A percentile compares a stretch with the other conserved stretches of the same genome.
These are phyloP conservation scores for Paracamarosporium sp. DNA, from an alignment of 2,329 filamentous ascomycete genomes.

Conservation along the genomic window DNA sequence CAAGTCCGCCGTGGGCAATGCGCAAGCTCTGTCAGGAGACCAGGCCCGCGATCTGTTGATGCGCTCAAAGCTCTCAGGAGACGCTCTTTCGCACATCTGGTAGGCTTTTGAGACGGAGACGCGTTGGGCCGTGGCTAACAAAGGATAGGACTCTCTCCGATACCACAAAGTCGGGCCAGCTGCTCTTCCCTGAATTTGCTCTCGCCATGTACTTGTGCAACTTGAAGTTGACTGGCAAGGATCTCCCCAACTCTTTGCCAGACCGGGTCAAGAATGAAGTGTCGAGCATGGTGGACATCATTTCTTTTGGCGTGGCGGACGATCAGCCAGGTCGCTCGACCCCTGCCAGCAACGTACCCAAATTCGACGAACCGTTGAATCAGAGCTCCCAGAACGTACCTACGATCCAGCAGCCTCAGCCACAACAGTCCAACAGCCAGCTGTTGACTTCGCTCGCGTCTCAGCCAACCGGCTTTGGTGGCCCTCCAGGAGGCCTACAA, in stretches of 20 bases:
- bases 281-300: conserved; percentile 99
- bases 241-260: conserved; percentile 75
- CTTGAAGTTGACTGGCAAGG: conserved; percentile 85
- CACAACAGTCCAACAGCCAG: conserved; percentile 74
- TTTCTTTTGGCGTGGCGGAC: conserved; percentile 90
- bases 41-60: conserved; percentile 89
- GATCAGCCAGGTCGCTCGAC: conserved; percentile 61
- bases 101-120: conserved; percentile 51
- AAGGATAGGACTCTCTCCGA: conserved; percentile 80
- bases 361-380: conserved; percentile 66
- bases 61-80: conserved; percentile 85
- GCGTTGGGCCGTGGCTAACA: conserved; percentile 21
- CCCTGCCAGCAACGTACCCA: conserved; percentile 71
- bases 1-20: conserved; percentile 88
- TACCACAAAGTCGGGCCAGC: conserved; percentile 93
- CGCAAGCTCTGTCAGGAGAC: conserved; percentile 85
- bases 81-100: conserved; percentile 93
- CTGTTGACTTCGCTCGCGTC: conserved; percentile 64
- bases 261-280: conserved; percentile 95
- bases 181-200: conserved; percentile 97
- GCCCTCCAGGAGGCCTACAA: conserved; percentile 70
- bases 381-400: conserved; percentile 59
- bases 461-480: conserved; percentile 61
- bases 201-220: conserved; percentile 99
- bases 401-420: conserved; percentile 57